A percentile compares a stretch with the other conserved stretches of the same genome.
Evolutionary conservation across 2,329 filamentous ascomycete species (phyloP).

Genomic region (Sporothrix pallida): DNA sequence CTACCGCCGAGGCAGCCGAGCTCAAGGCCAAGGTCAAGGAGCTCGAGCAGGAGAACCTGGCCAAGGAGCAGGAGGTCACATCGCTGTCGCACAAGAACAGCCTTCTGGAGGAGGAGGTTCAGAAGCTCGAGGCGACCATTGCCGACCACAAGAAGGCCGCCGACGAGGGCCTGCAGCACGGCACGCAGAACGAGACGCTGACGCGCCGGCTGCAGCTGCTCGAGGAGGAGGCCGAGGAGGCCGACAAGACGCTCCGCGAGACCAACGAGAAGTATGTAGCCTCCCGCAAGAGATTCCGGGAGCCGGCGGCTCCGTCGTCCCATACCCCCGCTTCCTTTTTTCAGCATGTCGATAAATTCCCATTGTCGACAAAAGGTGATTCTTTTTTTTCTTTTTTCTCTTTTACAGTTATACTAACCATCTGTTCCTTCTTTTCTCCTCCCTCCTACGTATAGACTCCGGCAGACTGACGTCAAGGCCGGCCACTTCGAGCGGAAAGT

Average conservation of each 20-base stretch:
- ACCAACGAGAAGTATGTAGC: constrained; percentile 93
- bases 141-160: constrained; percentile 88
- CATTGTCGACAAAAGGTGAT: constrained; percentile 34
- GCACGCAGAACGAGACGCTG: constrained; percentile 88
- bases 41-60: constrained; percentile 90
- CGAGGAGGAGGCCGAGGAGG: constrained; percentile 96
- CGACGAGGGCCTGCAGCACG: constrained; percentile 79
- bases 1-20: constrained; percentile 81
- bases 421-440: constrained; percentile 18
- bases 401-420: constrained; percentile 8
- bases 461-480: constrained; percentile 98
- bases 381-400: constrained; percentile 30
- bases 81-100: constrained; percentile 95
- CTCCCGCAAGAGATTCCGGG: constrained; percentile 23
- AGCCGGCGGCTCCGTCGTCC: constrained; percentile 12
- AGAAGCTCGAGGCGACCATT: constrained; percentile 84
- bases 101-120: constrained; percentile 85
- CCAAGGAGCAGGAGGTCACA: constrained; percentile 97
- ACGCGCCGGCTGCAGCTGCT: constrained; percentile 92
- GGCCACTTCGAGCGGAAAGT: constrained; percentile 99
- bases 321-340: constrained; percentile 27
- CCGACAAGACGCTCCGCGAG: constrained; percentile 94
- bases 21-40: constrained; percentile 84
- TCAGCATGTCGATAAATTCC: constrained; percentile 33
- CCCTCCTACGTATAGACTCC: constrained; percentile 68